Evolutionary conservation across 2,329 filamentous ascomycete genomes (phyloP).

Genomic region (Colletotrichum caudatum): DNA sequence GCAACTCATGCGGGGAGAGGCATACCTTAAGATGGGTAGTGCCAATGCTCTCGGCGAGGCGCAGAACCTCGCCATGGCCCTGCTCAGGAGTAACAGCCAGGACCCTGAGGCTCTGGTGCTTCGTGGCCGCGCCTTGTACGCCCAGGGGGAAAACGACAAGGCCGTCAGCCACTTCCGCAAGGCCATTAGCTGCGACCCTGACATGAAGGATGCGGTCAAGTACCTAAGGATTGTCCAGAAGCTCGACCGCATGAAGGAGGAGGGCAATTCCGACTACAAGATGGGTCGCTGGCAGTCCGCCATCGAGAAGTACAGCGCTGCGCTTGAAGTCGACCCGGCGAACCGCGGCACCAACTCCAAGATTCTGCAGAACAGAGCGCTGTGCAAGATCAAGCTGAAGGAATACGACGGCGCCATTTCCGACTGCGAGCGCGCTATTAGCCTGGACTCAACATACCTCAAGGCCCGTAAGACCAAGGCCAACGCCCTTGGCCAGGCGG

Average conservation of each 20-base stretch:
- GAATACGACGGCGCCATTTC: slow-evolving; percentile 83
- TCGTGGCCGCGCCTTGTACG: slow-evolving; percentile 87
- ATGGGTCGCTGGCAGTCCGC: slow-evolving; percentile 82
- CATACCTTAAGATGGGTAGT: slow-evolving; percentile 91
- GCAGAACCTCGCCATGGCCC: slow-evolving; percentile 89
- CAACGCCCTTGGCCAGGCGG: slow-evolving; percentile 86
- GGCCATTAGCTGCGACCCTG: slow-evolving; percentile 89
- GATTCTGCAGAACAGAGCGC: slow-evolving; percentile 91
- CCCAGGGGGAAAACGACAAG: slow-evolving; percentile 94
- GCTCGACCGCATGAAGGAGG: slow-evolving; percentile 91
- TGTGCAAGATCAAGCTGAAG: slow-evolving; percentile 87
- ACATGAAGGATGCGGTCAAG: slow-evolving; percentile 89
- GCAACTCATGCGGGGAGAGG: slow-evolving; percentile 92
- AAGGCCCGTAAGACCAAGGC: slow-evolving; percentile 96
- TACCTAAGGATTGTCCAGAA: slow-evolving; percentile 92
- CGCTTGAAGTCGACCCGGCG: slow-evolving; percentile 84
- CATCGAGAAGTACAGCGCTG: slow-evolving; percentile 85
- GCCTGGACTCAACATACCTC: slow-evolving; percentile 84
- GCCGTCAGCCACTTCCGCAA: slow-evolving; percentile 92
- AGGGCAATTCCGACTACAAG: slow-evolving; percentile 93
- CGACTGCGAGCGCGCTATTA: slow-evolving; percentile 87
- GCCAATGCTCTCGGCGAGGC: slow-evolving; percentile 90
- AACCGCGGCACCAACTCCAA: slow-evolving; percentile 97
- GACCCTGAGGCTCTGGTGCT: slow-evolving; percentile 95
- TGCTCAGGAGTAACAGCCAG: slow-evolving; percentile 87